Evolutionary conservation across 495 filamentous ascomycete genomes (phyloP), one percentile per base, ranked within the genome.

Genomic region (Aspergillus diversus): DNA sequence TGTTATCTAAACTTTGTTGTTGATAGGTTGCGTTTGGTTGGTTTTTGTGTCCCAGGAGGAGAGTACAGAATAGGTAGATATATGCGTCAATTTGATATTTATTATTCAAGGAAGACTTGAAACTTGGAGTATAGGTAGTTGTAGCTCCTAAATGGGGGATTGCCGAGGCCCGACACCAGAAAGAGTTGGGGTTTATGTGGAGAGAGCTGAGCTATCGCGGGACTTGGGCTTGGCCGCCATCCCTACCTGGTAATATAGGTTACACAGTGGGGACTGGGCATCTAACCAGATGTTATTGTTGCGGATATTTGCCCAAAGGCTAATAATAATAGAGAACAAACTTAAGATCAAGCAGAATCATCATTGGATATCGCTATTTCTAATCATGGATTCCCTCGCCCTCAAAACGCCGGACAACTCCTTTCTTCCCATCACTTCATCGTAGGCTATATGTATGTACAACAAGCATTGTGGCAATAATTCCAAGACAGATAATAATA

Each of bases 381-480:
- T 50, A 50, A 31, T 17, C 21, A 50, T 17, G 47, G 9, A n/a
- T 6, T 4, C 21, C 47, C 27, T 17, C 16, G 5, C n/a, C 47
- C 21, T 31, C 39, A 43, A 50, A 50, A 50, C 47, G 47, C 47
- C 47, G 5, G 27, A n/a, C n/a, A 21, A 17, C n/a, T 17, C 47
- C 47, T 50, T 43, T 43, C 39, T 11, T 12, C n/a, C 39, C 11
- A 43, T n/a, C n/a, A 31, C 47, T 9, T 21, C 46, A 21, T 16
- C 46, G 46, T 49, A 49, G 15, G 46, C 13, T 49, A 49, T 49
- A 49, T 50, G 47, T 61, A 55, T 61, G 53, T 51, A 57, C 43
- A 57, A 52, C 34, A 35, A 49, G 17, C 46, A 49, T 8, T 55
- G 27, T 0, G 11, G 31, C 32, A 34, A 33, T 33, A 12, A 33